Base-by-base conservation (phyloP, 441 rosid species). In the Syzygium malaccense region DNA sequence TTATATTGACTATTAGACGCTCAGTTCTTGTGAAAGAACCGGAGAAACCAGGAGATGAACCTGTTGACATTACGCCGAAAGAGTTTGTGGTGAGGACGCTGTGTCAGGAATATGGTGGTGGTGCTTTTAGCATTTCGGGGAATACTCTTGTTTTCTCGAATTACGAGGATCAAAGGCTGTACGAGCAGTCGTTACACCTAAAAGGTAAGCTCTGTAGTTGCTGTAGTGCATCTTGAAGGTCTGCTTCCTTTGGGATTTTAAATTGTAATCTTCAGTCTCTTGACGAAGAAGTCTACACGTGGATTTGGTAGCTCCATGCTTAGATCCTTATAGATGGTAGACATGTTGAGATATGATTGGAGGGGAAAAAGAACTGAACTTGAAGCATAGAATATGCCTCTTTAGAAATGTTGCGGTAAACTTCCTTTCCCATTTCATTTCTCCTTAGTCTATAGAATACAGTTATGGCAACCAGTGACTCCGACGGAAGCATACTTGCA, bases 51-150 rank as follows among this genome's bases (percentile, higher is more conserved):
- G 99, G 94, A 54, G 96, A 92, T 32, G 94, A 91, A 91, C 91
- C 95, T 8, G 86, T 75, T 25, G 98, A 97, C 92, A 90, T 97
- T n/a, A 98, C 98, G 4, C 98, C 98, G 1, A 94, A 95, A 89
- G 99, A 97, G 55, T 97, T 93, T 88, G 92, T 93, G 5, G 99
- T 95, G 85, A 92, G 99, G 90, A 94, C 98, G 12, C 80, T 95
- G 28, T 94, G 97, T 30, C 99, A 96, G 92, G 99, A 98, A 86
- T 96, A 95, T 41, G 99, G 99, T 57, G 99, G 99, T 71, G 99
- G 99, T 57, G 99, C 98, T 5, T 98, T 98, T 87, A 86, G 90
- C 55, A 88, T 95, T 87, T 94, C 92, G 2, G 94, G 92, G 55
- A 95, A 96, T 30, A 88, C 92, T 8, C 92, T 96, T 88, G 85